Evolutionary conservation across 176 grass and related monocot species (phyloP).

Genomic region (Rhipidocladum racemiflorum): DNA sequence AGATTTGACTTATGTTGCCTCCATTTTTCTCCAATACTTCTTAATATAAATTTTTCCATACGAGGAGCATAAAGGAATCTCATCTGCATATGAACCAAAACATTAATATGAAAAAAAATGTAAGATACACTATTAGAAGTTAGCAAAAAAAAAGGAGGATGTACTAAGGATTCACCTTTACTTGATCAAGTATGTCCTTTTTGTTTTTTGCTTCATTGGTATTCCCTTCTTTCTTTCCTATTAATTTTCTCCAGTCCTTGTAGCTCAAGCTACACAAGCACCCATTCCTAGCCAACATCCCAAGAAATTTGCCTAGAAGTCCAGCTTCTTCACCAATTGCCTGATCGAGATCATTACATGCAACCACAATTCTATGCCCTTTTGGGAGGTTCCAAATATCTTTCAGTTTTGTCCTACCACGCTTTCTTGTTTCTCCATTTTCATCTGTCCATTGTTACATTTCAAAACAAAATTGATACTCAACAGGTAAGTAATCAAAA

Average conservation of each 20-base stretch:
- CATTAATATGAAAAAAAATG: background rate
- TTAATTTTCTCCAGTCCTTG: background rate
- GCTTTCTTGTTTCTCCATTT: background rate
- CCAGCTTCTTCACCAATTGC: background rate
- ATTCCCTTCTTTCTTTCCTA: background rate
- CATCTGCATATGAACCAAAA: background rate
- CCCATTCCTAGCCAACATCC: constrained; percentile 5
- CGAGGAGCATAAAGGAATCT: constrained; percentile 12
- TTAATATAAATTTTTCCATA: constrained; percentile 2
- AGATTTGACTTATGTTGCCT: constrained; percentile 3
- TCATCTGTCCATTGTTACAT: background rate
- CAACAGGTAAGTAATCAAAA: no score
- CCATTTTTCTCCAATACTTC: constrained; percentile 1
- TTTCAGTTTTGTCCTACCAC: background rate
- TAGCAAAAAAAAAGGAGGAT: background rate
- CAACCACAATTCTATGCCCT: background rate
- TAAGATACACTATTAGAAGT: background rate
- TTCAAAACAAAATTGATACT: background rate
- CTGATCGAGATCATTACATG: background rate
- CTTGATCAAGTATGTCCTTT: constrained; percentile 1
- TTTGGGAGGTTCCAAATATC: constrained; percentile 1
- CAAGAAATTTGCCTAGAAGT: background rate
- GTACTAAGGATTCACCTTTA: background rate
- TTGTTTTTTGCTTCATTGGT: background rate
- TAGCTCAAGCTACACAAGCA: constrained; percentile 10